phyloP scores from a whole-genome alignment of 169 alveolate genomes.

The Plasmodium yoelii region DNA sequence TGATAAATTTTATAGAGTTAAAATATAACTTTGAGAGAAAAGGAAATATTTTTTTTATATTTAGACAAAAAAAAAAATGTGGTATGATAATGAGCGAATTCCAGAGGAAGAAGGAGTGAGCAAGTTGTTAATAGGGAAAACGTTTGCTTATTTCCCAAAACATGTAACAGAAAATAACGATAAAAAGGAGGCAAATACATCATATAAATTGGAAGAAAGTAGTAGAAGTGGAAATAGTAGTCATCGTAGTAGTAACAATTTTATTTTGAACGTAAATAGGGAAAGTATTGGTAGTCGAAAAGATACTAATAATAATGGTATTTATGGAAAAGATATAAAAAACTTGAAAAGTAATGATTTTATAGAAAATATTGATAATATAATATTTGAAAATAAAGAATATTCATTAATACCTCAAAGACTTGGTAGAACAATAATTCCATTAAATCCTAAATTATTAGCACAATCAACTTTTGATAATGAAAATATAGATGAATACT shows the following conservation, averaged over 20 bases:
- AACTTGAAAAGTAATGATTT: background rate
- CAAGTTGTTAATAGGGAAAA: constrained; percentile 49
- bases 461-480: constrained; percentile 56
- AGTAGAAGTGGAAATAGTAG: background rate
- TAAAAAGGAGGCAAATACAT: background rate
- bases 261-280: background rate
- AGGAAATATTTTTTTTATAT: too few relatives aligned
- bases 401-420: constrained; percentile 34
- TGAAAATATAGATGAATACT: constrained; percentile 45
- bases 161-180: constrained; percentile 6
- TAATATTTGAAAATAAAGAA: constrained; percentile 23
- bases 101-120: constrained; percentile 73
- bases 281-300: background rate
- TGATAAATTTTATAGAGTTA: too few relatives aligned
- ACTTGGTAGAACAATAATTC: constrained; percentile 64
- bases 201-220: background rate
- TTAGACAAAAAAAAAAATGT: constrained; percentile 18
- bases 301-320: background rate
- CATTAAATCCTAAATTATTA: constrained; percentile 56
- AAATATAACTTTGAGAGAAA: too few relatives aligned
- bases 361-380: constrained; percentile 24
- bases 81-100: constrained; percentile 68
- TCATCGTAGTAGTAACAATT: background rate
- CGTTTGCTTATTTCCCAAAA: constrained; percentile 66
- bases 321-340: background rate